Percentiles rank a stretch among this genome's conserved stretches.
Evolutionary conservation across 225 moss, liverwort and hornwort species (phyloP).

Genomic region (Straminergon stramineum): DNA sequence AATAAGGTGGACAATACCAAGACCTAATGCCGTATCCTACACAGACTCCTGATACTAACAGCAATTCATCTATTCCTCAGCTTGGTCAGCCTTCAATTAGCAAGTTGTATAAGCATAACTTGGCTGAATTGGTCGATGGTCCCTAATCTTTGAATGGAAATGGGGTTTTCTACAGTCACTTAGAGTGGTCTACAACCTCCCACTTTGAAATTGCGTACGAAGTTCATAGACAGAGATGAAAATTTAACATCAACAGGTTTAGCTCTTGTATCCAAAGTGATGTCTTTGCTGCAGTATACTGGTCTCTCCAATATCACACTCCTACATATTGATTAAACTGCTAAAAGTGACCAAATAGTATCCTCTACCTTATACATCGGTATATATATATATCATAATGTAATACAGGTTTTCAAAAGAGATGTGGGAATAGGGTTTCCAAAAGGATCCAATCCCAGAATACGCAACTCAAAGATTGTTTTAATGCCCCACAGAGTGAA

Average conservation of each 20-base stretch:
- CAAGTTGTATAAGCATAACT: not conserved
- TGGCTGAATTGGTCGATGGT: not conserved
- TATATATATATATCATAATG: not conserved
- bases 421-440: not conserved
- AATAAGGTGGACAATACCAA: not conserved
- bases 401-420: not conserved
- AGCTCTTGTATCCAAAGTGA: not conserved
- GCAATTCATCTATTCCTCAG: not conserved
- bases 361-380: not conserved
- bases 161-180: not conserved
- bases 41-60: not conserved
- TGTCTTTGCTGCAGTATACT: not conserved
- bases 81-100: not conserved
- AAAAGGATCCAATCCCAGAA: not conserved
- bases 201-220: not conserved
- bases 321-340: not conserved
- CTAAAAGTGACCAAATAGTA: not conserved
- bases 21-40: not conserved
- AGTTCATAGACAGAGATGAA: not conserved
- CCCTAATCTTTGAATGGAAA: not conserved
- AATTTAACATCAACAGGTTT: not conserved
- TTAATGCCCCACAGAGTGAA: not conserved
- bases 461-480: not conserved
- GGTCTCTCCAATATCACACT: not conserved
- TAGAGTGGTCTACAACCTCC: not conserved